Conservation (phyloP, 2,329 filamentous ascomycete genomes). For the Calycina marina region DNA sequence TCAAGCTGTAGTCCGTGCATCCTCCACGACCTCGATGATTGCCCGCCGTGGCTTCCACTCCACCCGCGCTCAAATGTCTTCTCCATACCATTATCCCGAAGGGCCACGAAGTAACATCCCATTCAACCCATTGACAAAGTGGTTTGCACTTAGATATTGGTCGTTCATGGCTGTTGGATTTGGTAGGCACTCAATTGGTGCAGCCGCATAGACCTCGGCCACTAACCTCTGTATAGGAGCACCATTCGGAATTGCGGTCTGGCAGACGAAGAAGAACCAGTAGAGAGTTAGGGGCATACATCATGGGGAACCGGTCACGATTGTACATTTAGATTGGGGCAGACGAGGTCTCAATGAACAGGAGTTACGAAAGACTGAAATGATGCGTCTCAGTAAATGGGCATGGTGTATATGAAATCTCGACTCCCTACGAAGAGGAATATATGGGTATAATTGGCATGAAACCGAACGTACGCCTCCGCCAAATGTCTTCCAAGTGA, state of each 20-base stretch:
- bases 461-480: no score
- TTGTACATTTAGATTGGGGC: slow-evolving; percentile 9
- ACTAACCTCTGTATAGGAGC: slow-evolving; percentile 24
- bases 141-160: slow-evolving; percentile 77
- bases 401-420: slow-evolving; percentile 2
- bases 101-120: slow-evolving; percentile 89
- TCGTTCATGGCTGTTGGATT: slow-evolving; percentile 41
- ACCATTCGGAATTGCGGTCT: slow-evolving; percentile 45
- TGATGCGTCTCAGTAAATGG: no score
- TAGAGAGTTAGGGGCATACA: slow-evolving; percentile 6
- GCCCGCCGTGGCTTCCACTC: slow-evolving; percentile 89
- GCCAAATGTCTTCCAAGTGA: no score
- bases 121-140: slow-evolving; percentile 87
- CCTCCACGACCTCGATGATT: slow-evolving; percentile 49
- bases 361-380: no score
- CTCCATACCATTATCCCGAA: slow-evolving; percentile 97
- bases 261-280: slow-evolving; percentile 27
- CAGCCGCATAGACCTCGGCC: neutral
- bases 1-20: slow-evolving; percentile 48
- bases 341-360: slow-evolving; percentile 5
- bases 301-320: slow-evolving; percentile 3
- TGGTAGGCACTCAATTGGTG: slow-evolving; percentile 29
- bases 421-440: no score
- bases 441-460: no score
- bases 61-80: slow-evolving; percentile 70